These are phyloP conservation scores for Fabrea salina DNA, from an alignment of 169 alveolate genomes.

Conservation along the genomic window DNA sequence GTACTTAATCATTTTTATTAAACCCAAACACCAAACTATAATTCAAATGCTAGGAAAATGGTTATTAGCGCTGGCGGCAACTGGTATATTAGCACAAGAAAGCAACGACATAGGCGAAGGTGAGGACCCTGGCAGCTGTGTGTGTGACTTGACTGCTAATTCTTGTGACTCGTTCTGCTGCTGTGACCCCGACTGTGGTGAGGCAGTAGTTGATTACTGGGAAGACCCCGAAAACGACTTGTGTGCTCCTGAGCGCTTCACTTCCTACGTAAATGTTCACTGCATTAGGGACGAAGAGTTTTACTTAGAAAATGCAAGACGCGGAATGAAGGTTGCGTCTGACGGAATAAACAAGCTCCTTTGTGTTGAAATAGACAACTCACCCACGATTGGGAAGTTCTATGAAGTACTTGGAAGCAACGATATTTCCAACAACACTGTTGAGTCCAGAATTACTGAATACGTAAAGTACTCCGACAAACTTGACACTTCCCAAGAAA, in stretches of 20 bases:
- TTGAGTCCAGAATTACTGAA: background rate
- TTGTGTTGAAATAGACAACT: slow-evolving; percentile 12
- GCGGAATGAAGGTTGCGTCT: slow-evolving; percentile 30
- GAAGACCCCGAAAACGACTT: background rate
- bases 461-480: background rate
- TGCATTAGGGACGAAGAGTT: background rate
- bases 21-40: too few species aligned
- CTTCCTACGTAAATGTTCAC: background rate
- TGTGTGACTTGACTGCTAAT: slow-evolving; percentile 24
- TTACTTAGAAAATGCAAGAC: background rate
- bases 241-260: background rate
- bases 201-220: background rate
- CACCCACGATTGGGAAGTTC: slow-evolving; percentile 1
- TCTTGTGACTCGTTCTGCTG: slow-evolving; percentile 35
- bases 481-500: background rate
- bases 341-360: background rate
- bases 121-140: slow-evolving; percentile 18
- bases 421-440: background rate
- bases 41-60: too few species aligned
- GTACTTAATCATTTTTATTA: too few species aligned
- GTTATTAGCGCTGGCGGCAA: too few species aligned
- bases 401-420: background rate
- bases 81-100: background rate
- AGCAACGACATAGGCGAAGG: background rate
- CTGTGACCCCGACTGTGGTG: slow-evolving; percentile 11